A percentile compares a stretch with the other conserved stretches of the same genome.
Conservation (phyloP, 2,329 filamentous ascomycete genomes). For the Cytospora piceicola region DNA sequence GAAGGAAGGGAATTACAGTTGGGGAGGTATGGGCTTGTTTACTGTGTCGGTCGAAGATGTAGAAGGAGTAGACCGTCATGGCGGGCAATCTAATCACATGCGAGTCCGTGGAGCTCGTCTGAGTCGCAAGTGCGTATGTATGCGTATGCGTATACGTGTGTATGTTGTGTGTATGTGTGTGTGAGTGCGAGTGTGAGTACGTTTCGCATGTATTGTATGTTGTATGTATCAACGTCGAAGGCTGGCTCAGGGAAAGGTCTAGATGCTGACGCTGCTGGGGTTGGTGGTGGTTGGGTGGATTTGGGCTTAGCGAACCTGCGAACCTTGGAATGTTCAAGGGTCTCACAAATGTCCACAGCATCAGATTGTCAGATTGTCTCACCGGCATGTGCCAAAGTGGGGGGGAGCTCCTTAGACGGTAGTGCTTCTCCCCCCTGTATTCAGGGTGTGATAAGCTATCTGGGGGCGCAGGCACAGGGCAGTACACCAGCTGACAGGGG, state of each 20-base stretch:
- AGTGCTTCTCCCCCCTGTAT: background rate
- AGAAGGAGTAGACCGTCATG: conserved; percentile 97
- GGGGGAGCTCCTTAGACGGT: conserved; percentile 2
- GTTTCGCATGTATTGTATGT: background rate
- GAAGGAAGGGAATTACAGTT: background rate
- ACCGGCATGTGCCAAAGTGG: conserved; percentile 15
- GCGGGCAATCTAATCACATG: conserved; percentile 36
- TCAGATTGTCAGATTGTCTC: background rate
- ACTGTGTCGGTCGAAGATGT: conserved; percentile 99
- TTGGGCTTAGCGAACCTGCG: background rate
- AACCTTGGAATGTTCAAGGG: background rate
- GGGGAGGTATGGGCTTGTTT: conserved; percentile 33
- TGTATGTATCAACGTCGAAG: background rate
- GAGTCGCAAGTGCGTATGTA: conserved; percentile 3
- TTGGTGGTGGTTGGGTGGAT: background rate
- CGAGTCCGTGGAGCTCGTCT: conserved; percentile 23
- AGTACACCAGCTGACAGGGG: no score
- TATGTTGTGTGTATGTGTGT: background rate
- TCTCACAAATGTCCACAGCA: background rate
- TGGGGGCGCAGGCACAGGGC: background rate
- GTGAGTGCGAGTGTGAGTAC: background rate
- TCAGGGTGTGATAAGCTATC: background rate
- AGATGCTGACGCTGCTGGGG: background rate
- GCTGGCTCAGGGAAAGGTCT: background rate
- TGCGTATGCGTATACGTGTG: background rate